These are phyloP conservation scores for Amanita molliuscula DNA, from an alignment of 768 basidiomycete species.

Conservation along the genomic window DNA sequence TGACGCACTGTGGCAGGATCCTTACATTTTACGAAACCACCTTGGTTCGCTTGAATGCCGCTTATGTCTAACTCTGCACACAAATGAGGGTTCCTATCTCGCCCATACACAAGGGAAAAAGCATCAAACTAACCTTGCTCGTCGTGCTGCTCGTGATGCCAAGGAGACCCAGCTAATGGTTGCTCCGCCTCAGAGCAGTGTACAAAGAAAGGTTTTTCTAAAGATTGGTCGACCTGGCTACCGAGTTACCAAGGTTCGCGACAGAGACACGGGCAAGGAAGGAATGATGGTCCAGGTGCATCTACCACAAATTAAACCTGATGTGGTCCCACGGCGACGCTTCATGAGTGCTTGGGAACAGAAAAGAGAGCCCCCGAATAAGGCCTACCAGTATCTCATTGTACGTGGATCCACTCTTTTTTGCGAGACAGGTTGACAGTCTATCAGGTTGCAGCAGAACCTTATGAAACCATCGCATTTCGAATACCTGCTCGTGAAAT, in stretches of 20 bases:
- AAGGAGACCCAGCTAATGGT: slow-evolving; percentile 91
- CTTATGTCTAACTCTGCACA: slow-evolving; percentile 93
- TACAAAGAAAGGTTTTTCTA: slow-evolving; percentile 90
- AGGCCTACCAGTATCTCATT: slow-evolving; percentile 94
- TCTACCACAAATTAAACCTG: slow-evolving; percentile 86
- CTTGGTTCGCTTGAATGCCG: slow-evolving; percentile 97
- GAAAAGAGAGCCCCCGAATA: slow-evolving; percentile 88
- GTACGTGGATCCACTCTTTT: slow-evolving; percentile 37
- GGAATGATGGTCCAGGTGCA: slow-evolving; percentile 98
- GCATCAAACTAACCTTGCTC: slow-evolving; percentile 96
- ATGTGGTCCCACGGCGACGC: slow-evolving; percentile 72
- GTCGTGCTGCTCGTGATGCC: slow-evolving; percentile 94
- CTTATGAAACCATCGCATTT: slow-evolving; percentile 99
- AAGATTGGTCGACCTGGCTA: slow-evolving; percentile 97
- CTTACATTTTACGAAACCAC: slow-evolving; percentile 97
- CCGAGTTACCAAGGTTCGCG: slow-evolving; percentile 93
- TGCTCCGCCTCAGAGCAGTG: slow-evolving; percentile 64
- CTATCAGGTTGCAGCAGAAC: slow-evolving; percentile 92
- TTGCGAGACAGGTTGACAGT: slow-evolving; percentile 11
- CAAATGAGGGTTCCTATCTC: slow-evolving; percentile 98
- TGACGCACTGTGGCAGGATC: slow-evolving; percentile 49
- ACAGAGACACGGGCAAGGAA: slow-evolving; percentile 82
- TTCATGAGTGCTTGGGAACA: slow-evolving; percentile 99
- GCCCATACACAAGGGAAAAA: slow-evolving; percentile 99
- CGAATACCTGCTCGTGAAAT: slow-evolving; percentile 96